Evolutionary conservation across 2,329 filamentous ascomycete species (phyloP), one percentile per base, ranked within the genome.

Genomic region (Pseudogymnoascus sp.): DNA sequence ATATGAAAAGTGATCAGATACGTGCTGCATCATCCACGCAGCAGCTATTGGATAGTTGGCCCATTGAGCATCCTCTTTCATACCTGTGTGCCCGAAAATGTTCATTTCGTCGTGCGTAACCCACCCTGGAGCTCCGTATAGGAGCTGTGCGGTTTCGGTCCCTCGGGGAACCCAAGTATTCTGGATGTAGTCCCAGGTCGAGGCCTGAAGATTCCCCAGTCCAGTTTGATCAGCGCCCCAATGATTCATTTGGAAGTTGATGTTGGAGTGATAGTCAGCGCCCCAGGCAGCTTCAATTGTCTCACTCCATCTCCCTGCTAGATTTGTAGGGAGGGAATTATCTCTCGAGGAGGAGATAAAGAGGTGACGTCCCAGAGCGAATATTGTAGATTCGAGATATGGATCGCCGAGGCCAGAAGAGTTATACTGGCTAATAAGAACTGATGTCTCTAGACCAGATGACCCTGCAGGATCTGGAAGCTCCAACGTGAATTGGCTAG

Each of bases 221-320:
- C 81, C 82, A 0, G 80, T 82, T 60, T 82, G 76, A 35, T 84
- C 81, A 2, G 78, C 77, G 1, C 73, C 74, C 83, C 83, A 86
- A 66, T 85, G 78, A 63, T 85, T 85, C 83, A 85, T 85, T 65
- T 86, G 81, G 0, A 85, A 62, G 62, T 85, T 85, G 67, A 86
- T 84, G 64, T 85, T 82, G 39, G 78, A 75, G 60, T 84, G 82
- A 62, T 84, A 85, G 66, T 85, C 82, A 2, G 75, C 78, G 11
- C 77, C 76, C 83, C 83, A 84, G 0, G 78, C 76, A 3, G 77
- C 73, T 0, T 66, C 66, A 2, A 80, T 68, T 0, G 74, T 70
- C 49, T 81, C 76, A 4, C 77, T 78, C 84, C 83, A 86, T 16
- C 76, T 75, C 0, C 83, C 83, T 67, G 83, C 81, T 0, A 86